Base-by-base conservation (phyloP, 2,329 filamentous ascomycete species). In the Microcyclosporella mali region DNA sequence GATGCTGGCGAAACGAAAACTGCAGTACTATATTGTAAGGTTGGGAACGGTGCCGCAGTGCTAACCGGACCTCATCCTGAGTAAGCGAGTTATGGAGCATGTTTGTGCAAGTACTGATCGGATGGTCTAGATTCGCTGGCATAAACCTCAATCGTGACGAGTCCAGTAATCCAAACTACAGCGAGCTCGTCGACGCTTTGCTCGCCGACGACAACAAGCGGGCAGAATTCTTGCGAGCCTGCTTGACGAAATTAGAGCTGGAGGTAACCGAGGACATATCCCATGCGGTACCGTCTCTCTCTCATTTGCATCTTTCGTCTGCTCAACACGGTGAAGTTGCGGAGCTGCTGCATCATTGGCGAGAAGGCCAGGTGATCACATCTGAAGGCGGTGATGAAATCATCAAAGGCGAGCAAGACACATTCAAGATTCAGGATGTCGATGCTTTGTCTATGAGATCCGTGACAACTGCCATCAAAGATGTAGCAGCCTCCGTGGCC, bases 31-130 rank as follows among this genome's bases (percentile, higher is more conserved):
- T 87, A 88, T 58, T 85, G 88, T 58, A 85, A 82, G 49, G 75
- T 95, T 33, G 89, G 88, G 1, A 78, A 88, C 33, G 92, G 92
- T 1, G 78, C 78, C 30, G 87, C 79, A 1, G 67, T 97, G 4
- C 66, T 98, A 14, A 94, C 85, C 1, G 88, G 89, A 0, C 86
- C 88, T 30, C 92, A 98, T 72, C 90, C 90, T 39, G 92, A 98
- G 86, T 94, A 71, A 62, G 77, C 68, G 4, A 1, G 16, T 17
- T 12, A 9, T 27, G 14, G n/a, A 39, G 11, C 10, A 8, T 35
- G 37, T 11, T 2, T 21, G 12, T 6, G 9, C 10, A 14, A 30
- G 3, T 31, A 41, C 55, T 57, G 50, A 51, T 8, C 9, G 21
- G 9, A 42, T 15, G 8, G 4, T 31, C 2, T 30, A 94, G 88